phyloP scores from a whole-genome alignment of 768 basidiomycete genomes.

The Pleurotus tuoliensis region DNA sequence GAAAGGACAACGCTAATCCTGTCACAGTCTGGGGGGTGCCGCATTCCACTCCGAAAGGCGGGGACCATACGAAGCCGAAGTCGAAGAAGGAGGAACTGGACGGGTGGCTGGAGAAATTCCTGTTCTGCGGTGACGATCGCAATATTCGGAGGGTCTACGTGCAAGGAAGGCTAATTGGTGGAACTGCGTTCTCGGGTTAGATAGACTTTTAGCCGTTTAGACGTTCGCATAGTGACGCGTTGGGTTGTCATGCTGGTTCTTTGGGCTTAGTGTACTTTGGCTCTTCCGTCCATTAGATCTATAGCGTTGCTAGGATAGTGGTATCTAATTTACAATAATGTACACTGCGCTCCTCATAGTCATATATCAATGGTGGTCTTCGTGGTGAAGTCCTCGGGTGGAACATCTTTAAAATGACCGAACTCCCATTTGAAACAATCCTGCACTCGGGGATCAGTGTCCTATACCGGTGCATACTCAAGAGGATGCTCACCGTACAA shows the following conservation, averaged over 20 bases:
- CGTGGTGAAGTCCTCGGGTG: neutral
- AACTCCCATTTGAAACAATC: slow-evolving; percentile 83
- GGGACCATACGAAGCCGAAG: slow-evolving; percentile 14
- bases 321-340: neutral
- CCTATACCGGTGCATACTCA: neutral
- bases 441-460: slow-evolving; percentile 28
- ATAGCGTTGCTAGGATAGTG: neutral
- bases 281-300: no score
- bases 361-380: no score
- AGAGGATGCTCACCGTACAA: slow-evolving; percentile 45
- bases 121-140: slow-evolving; percentile 84
- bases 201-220: neutral
- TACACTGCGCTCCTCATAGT: neutral
- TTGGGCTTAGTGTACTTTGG: neutral
- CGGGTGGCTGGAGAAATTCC: slow-evolving; percentile 72
- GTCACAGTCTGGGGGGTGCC: slow-evolving; percentile 52
- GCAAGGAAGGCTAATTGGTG: slow-evolving; percentile 75
- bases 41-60: slow-evolving; percentile 17
- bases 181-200: slow-evolving; percentile 34
- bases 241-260: no score
- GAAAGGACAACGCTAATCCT: slow-evolving; percentile 42
- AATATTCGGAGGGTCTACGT: slow-evolving; percentile 84
- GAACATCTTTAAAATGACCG: slow-evolving; percentile 33
- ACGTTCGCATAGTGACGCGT: no score
- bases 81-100: slow-evolving; percentile 37